Evolutionary conservation across 805 yeast species (phyloP).

Genomic region (Danielia reshetovae): DNA sequence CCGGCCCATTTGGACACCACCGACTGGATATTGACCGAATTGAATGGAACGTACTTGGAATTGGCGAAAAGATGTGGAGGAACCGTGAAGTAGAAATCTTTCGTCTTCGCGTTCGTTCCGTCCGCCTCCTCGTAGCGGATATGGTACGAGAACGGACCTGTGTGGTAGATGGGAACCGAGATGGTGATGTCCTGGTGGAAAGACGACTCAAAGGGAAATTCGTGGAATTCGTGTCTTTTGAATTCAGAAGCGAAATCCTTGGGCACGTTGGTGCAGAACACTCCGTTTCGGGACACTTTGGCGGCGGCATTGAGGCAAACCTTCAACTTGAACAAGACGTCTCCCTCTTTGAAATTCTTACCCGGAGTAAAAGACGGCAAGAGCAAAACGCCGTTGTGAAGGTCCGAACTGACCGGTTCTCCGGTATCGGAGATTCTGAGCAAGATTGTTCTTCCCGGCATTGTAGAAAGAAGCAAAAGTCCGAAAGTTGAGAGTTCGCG

Average conservation of each 20-base stretch:
- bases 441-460: slow-evolving; percentile 30
- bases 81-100: slow-evolving; percentile 68
- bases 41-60: slow-evolving; percentile 59
- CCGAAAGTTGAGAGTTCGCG: neutral
- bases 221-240: slow-evolving; percentile 53
- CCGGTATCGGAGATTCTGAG: slow-evolving; percentile 47
- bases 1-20: slow-evolving; percentile 94
- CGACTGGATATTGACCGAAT: slow-evolving; percentile 77
- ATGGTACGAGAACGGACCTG: slow-evolving; percentile 81
- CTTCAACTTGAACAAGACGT: slow-evolving; percentile 48
- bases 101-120: slow-evolving; percentile 38
- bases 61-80: slow-evolving; percentile 68
- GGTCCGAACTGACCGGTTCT: slow-evolving; percentile 38
- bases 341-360: slow-evolving; percentile 26
- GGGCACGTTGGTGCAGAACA: slow-evolving; percentile 73
- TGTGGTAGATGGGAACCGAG: slow-evolving; percentile 56
- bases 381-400: slow-evolving; percentile 46
- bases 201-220: slow-evolving; percentile 47
- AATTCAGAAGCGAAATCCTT: slow-evolving; percentile 38
- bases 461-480: neutral
- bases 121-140: slow-evolving; percentile 47
- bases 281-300: slow-evolving; percentile 64
- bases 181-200: slow-evolving; percentile 63
- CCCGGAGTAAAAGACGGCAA: slow-evolving; percentile 44
- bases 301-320: slow-evolving; percentile 75